These are phyloP conservation scores for Lactifluus subvellereus DNA, from an alignment of 768 basidiomycete genomes.

Conservation along the genomic window DNA sequence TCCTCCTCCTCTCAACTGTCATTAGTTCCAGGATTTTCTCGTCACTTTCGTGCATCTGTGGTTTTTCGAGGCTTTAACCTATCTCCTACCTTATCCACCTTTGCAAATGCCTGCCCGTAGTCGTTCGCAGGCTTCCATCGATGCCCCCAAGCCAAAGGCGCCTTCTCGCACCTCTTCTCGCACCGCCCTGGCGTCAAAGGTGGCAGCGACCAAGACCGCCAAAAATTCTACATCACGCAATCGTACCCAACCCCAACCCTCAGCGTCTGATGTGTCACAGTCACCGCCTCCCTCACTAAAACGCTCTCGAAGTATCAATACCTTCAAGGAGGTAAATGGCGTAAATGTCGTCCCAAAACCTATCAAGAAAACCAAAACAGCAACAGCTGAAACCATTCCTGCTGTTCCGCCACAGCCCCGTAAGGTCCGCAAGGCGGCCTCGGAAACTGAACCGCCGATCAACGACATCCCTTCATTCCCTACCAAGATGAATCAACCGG, in stretches of 20 bases:
- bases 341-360: constrained; percentile 6
- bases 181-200: constrained; percentile 1
- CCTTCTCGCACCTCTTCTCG: constrained; percentile 21
- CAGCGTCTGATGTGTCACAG: constrained; percentile 18
- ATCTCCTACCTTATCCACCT: not conserved
- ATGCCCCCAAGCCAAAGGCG: constrained; percentile 10
- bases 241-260: constrained; percentile 3
- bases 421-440: constrained; percentile 6
- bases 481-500: constrained; percentile 53
- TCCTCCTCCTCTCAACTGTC: not conserved
- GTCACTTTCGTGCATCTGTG: not conserved
- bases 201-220: not conserved
- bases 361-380: constrained; percentile 9
- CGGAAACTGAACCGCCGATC: constrained; percentile 28
- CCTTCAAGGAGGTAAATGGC: constrained; percentile 18
- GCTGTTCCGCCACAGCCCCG: not conserved
- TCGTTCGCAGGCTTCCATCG: constrained; percentile 18
- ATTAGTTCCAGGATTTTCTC: not conserved
- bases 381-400: not conserved
- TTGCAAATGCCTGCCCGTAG: constrained; percentile 18
- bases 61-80: not conserved
- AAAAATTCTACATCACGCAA: constrained; percentile 5
- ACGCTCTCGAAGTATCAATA: constrained; percentile 13
- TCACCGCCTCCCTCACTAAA: constrained; percentile 20
- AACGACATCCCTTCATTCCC: constrained; percentile 60